A percentile compares a stretch with the other conserved stretches of the same genome.
Evolutionary conservation across 164 flowering plant species (phyloP).

Genomic region (Vitis cinerea): DNA sequence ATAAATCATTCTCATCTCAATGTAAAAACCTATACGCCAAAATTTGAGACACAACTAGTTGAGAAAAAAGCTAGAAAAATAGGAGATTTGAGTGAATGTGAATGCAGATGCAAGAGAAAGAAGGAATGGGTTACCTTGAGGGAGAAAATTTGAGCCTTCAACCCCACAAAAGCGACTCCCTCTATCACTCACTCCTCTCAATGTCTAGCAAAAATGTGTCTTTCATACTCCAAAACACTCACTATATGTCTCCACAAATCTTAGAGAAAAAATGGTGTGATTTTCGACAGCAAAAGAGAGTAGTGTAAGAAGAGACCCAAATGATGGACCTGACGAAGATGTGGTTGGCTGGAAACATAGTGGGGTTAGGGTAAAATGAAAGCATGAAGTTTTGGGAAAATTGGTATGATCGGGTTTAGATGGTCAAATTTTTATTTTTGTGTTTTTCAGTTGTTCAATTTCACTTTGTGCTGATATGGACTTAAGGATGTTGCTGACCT

Average conservation of each 20-base stretch:
- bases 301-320: slow-evolving; percentile 25
- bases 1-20: no score
- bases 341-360: slow-evolving; percentile 1
- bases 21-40: no score
- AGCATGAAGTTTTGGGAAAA: no score
- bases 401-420: no score
- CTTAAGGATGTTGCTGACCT: no score
- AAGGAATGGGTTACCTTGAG: slow-evolving; percentile 9
- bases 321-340: slow-evolving; percentile 30
- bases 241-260: slow-evolving; percentile 5
- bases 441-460: no score
- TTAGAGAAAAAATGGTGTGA: background rate
- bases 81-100: background rate
- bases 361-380: no score
- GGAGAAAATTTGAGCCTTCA: slow-evolving; percentile 3
- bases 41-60: background rate
- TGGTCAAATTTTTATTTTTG: no score
- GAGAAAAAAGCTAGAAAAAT: background rate
- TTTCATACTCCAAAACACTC: background rate
- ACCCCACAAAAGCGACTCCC: background rate
- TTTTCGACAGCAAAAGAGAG: slow-evolving; percentile 10
- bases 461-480: no score
- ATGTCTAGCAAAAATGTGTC: background rate
- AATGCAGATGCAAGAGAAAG: background rate
- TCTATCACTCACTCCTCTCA: background rate